Evolutionary conservation across 371 early-diverging fungal genomes (phyloP), one percentile per base, ranked within the genome.

Genomic region (Mortierella sp.): DNA sequence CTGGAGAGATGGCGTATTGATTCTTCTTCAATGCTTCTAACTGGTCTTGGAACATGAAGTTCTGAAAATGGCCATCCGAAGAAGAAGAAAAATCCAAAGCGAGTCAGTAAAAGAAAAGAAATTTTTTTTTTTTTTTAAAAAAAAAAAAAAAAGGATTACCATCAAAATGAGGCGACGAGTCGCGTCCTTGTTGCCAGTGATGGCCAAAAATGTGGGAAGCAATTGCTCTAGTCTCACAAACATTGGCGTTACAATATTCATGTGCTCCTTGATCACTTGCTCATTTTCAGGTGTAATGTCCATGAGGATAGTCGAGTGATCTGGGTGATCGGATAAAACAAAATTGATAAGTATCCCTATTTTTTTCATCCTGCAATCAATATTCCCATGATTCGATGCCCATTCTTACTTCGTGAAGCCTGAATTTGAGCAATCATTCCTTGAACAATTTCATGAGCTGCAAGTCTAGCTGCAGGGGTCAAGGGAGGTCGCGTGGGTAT

Each of bases 11-110:
- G 11, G 84, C 76, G 59, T 75, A 89, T 23, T 82, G 81, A 28
- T 85, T 81, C 37, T 86, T 85, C 28, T 80, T 73, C 14, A 88
- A 59, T 14, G 80, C 60, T 0, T 82, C 82, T n/a, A 86, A 65
- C 60, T 89, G 89, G 60, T 87, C 88, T 64, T 89, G 84, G 71
- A 87, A 85, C 85, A 88, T 83, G 60, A 84, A 84, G 66, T 89
- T 89, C 80, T 79, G 68, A 46, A 26, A 44, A 43, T 16, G n/a
- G 37, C 9, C 9, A 9, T 37, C 9, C 37, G 37, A 18, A 19
- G 48, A 37, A 7, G 23, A 23, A 48, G 4, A 23, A 65, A 57
- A 44, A 28, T 25, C 30, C 52, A 23, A 50, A 19, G 44, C 7
- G 44, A 14, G 3, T 12, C 14, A 21, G 14, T n/a, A 12, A 37